Evolutionary conservation across 2,329 filamentous ascomycete genomes (phyloP).

Genomic region (Colletotrichum eremochloae): DNA sequence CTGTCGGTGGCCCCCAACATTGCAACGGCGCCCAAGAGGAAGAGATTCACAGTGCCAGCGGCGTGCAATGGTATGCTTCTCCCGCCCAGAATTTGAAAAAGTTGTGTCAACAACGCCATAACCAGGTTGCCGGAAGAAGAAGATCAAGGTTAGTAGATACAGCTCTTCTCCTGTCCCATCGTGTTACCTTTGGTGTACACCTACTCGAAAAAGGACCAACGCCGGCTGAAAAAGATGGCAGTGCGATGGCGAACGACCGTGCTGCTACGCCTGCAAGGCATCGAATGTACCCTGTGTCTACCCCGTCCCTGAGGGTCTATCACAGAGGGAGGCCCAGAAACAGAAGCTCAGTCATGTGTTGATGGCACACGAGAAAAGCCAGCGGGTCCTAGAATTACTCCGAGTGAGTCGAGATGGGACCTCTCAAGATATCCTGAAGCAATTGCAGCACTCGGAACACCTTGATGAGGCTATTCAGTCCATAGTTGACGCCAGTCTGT

Average conservation of each 20-base stretch:
- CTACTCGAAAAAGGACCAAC: background rate
- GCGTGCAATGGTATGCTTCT: constrained; percentile 22
- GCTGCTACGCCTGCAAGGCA: background rate
- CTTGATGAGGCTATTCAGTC: constrained; percentile 23
- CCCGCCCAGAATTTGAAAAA: background rate
- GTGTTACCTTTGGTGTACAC: background rate
- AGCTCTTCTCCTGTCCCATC: background rate
- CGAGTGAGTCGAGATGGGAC: constrained; percentile 13
- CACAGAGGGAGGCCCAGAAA: constrained; percentile 20
- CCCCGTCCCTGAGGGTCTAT: constrained; percentile 31
- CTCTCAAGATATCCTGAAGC: constrained; percentile 19
- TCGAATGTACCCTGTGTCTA: constrained; percentile 20
- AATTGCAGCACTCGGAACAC: constrained; percentile 8
- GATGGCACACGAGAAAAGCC: constrained; percentile 28
- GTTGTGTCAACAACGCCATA: background rate
- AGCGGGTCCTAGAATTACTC: constrained; percentile 16
- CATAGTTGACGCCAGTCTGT: constrained; percentile 20
- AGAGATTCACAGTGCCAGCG: constrained; percentile 13
- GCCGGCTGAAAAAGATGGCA: background rate
- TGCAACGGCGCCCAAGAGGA: constrained; percentile 1
- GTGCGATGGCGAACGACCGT: constrained; percentile 25
- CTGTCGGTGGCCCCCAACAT: background rate
- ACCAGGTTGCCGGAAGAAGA: constrained; percentile 19
- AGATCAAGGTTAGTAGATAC: constrained; percentile 19
- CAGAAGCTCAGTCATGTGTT: constrained; percentile 18